phyloP scores from a whole-genome alignment of 441 rosid species.

The Gossypium gossypioides region DNA sequence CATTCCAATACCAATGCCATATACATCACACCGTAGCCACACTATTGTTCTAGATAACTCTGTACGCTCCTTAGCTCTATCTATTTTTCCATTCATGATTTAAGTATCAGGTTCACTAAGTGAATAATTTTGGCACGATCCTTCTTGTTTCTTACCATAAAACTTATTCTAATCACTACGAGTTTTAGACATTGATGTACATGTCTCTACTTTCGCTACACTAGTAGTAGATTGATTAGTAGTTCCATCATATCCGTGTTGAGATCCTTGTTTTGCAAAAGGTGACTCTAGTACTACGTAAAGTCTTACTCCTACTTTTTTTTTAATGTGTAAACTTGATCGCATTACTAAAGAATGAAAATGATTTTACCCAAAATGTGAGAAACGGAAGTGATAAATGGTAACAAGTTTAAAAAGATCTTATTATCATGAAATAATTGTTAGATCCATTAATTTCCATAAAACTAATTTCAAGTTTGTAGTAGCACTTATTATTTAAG shows the following conservation, averaged over 20 bases:
- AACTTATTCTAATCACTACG: conserved; percentile 20
- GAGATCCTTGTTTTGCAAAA: conserved; percentile 30
- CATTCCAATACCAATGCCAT: conserved; percentile 90
- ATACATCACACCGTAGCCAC: conserved; percentile 88
- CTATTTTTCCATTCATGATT: conserved; percentile 17
- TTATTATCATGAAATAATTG: neutral
- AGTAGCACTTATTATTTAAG: neutral
- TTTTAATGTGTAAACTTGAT: conserved; percentile 93
- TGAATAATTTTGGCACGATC: conserved; percentile 18
- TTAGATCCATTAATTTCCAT: neutral
- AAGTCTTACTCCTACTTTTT: conserved; percentile 68
- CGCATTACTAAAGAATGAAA: conserved; percentile 52
- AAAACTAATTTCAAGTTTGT: neutral
- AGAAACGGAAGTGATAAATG: neutral
- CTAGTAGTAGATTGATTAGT: conserved; percentile 22
- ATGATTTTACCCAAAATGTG: neutral
- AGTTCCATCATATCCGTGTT: conserved; percentile 17
- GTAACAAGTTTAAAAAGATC: neutral
- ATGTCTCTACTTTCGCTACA: conserved; percentile 25
- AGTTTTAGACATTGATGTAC: conserved; percentile 19
- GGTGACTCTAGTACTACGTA: conserved; percentile 58
- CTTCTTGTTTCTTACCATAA: conserved; percentile 14
- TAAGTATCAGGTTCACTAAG: conserved; percentile 21
- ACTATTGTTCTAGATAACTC: conserved; percentile 41
- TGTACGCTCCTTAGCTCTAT: conserved; percentile 33